Percentiles rank a stretch among this genome's conserved stretches.
These are phyloP conservation scores for Echinosophora koreensis DNA, from an alignment of 306 rosid species.

Conservation along the genomic window DNA sequence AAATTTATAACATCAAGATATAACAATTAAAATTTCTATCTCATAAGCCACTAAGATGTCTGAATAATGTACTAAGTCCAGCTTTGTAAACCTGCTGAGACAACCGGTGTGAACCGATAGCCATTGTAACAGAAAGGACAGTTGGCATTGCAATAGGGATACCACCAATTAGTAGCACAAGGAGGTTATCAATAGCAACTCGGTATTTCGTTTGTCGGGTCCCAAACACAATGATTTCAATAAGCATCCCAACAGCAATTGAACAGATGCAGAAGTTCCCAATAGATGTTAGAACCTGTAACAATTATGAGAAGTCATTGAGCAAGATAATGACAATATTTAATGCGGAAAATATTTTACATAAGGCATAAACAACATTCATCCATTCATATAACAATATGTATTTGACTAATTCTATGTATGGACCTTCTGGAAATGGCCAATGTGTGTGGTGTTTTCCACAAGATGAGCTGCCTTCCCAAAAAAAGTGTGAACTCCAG, in stretches of 20 bases:
- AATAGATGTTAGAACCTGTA: constrained; percentile 77
- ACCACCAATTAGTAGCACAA: constrained; percentile 80
- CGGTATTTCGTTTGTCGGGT: constrained; percentile 46
- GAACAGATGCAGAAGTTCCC: constrained; percentile 84
- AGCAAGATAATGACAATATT: constrained; percentile 28
- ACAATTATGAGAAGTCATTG: constrained; percentile 2
- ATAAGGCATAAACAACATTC: constrained; percentile 15
- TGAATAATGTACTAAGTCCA: constrained; percentile 6
- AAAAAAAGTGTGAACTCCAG: constrained; percentile 86
- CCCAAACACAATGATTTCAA: constrained; percentile 70
- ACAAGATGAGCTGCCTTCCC: constrained; percentile 90
- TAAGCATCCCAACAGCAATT: constrained; percentile 71
- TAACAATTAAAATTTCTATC: not conserved
- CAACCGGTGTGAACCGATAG: constrained; percentile 72
- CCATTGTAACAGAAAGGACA: constrained; percentile 90
- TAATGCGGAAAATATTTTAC: not conserved
- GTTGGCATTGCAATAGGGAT: constrained; percentile 93
- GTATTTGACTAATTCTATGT: not conserved
- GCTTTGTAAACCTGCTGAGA: constrained; percentile 55
- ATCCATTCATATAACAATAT: constrained; percentile 22
- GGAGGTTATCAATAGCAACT: constrained; percentile 70
- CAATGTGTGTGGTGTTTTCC: constrained; percentile 78
- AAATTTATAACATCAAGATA: not conserved
- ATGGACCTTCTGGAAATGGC: constrained; percentile 79
- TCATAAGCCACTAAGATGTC: not conserved